These are phyloP conservation scores for Cynanchum wilfordii DNA, from an alignment of 257 asterid species.

Conservation along the genomic window DNA sequence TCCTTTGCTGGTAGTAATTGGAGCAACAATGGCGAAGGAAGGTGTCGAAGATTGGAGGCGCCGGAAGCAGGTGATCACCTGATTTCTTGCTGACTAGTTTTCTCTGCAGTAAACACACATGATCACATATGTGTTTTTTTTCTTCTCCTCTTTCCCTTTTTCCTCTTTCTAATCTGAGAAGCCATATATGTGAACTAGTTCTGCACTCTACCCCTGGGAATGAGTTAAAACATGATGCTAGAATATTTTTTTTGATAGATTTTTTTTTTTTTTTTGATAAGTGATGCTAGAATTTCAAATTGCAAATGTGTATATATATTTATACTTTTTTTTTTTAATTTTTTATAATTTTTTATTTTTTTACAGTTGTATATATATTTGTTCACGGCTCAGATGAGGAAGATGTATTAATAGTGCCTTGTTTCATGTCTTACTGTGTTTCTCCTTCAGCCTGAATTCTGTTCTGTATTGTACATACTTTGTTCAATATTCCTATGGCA, in stretches of 20 bases:
- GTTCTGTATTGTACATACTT: background rate
- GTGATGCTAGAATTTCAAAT: no score
- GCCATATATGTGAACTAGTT: background rate
- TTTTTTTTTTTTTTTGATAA: no score
- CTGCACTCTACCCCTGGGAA: background rate
- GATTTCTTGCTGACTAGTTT: background rate
- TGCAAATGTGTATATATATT: background rate
- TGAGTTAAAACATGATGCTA: background rate
- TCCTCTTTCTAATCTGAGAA: background rate
- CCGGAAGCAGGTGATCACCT: slow-evolving; percentile 52
- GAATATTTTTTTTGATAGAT: no score
- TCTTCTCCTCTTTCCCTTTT: background rate
- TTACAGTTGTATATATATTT: no score
- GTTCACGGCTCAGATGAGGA: background rate
- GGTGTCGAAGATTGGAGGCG: slow-evolving; percentile 98
- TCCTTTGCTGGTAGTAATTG: slow-evolving; percentile 78
- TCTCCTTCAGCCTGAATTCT: background rate
- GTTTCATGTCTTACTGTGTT: background rate
- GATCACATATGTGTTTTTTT: background rate
- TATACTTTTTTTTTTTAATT: no score
- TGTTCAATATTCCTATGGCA: background rate
- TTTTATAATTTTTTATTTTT: no score
- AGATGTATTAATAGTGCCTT: background rate
- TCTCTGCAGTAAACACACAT: background rate
- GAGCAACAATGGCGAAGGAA: slow-evolving; percentile 91